Base-by-base conservation (phyloP, 192 early-diverging fungal species). In the Powellomyces hirtus region DNA sequence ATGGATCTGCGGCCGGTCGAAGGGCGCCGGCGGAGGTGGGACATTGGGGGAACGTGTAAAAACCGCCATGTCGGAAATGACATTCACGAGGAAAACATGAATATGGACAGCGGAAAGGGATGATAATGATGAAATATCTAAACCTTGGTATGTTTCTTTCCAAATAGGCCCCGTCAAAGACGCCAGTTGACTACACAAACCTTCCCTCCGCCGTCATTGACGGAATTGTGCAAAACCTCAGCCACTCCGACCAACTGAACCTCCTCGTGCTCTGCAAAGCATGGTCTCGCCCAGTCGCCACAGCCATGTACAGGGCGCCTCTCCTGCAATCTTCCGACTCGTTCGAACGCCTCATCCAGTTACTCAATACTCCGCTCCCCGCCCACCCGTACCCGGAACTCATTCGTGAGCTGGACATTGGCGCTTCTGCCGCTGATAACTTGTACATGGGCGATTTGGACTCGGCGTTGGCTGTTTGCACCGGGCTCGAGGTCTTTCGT, bases 391-490 rank as follows among this genome's bases (percentile, higher is more conserved):
- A 82, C 67, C 62, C 79, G 1, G 44, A 49, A n/a, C 50, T 82
- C 11, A 82, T 84, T 40, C 55, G 52, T 14, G 78, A 82, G 64
- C 77, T 84, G 29, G 76, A 80, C 51, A 70, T 84, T 66, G 70
- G 72, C 24, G 72, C 65, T n/a, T 50, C 59, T 6, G 83, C 80
- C 11, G 79, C 83, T 16, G 80, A 84, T 64, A 82, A 84, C 53
- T 13, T 84, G 55, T 78, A 74, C 55, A 82, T 84, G 70, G 83
- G 83, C 29, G 83, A 84, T 64, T 66, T 84, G 60, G 83, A 84
- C 59, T 70, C 65, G 8, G 65, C 71, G 3, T 63, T 84, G 30
- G 69, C 45, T 10, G 34, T 71, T 22, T 73, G 72, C 59, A 29
- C 70, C 8, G 38, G 66, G 35, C 68, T 84, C 38, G 59, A 78